phyloP scores from a whole-genome alignment of 495 filamentous ascomycete genomes.

The Penicillium steckii region DNA sequence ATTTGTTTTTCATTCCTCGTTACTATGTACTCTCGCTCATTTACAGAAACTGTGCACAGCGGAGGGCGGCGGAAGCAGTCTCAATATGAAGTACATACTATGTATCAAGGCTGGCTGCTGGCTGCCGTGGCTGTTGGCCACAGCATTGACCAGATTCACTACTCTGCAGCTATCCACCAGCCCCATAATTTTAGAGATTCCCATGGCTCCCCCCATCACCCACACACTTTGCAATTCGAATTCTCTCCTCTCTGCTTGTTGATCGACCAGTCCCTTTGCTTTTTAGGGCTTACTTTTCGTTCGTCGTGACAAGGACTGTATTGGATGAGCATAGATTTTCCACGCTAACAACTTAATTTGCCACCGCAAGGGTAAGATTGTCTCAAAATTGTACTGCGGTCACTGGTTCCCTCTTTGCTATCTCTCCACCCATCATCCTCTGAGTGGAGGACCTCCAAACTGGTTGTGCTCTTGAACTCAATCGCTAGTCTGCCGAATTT shows the following conservation, averaged over 20 bases:
- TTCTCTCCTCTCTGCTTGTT: background rate
- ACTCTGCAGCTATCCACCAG: background rate
- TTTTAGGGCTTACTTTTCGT: background rate
- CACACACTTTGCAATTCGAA: background rate
- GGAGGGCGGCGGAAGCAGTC: too few relatives aligned
- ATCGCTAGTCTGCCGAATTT: background rate
- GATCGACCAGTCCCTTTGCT: slow-evolving; percentile 1
- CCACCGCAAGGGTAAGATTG: background rate
- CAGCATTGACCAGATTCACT: too few relatives aligned
- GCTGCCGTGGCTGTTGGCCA: background rate
- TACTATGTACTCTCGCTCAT: slow-evolving; percentile 12
- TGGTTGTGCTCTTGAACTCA: background rate
- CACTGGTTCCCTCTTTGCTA: background rate
- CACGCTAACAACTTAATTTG: slow-evolving; percentile 1
- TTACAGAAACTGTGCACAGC: background rate
- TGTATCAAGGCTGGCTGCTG: background rate
- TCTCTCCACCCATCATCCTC: background rate
- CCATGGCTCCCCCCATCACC: background rate
- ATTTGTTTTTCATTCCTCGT: slow-evolving; percentile 31
- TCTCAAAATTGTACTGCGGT: background rate
- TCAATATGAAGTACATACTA: too few relatives aligned
- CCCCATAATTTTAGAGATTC: background rate
- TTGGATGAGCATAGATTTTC: background rate
- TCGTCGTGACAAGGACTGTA: background rate
- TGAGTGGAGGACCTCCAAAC: background rate